phyloP scores from a whole-genome alignment of 1,284 basidiomycete genomes.

The Sanghuangporus weigelae region DNA sequence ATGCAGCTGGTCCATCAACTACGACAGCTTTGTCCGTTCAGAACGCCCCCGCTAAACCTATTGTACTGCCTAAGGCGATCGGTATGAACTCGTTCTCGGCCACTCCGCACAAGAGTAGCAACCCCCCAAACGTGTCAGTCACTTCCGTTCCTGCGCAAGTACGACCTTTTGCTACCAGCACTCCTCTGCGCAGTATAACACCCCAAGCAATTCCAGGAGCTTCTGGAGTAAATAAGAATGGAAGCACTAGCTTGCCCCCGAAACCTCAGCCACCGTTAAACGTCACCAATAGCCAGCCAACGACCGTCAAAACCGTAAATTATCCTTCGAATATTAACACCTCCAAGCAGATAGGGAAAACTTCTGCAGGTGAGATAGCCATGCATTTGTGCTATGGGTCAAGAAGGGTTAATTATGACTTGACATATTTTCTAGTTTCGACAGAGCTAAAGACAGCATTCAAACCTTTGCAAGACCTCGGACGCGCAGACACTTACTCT shows the following conservation, averaged over 20 bases:
- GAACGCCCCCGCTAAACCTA: background rate
- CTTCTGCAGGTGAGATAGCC: background rate
- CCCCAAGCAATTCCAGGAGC: background rate
- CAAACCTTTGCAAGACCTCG: constrained; percentile 8
- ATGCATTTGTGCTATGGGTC: background rate
- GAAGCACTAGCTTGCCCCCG: constrained; percentile 14
- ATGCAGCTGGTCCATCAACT: constrained; percentile 2
- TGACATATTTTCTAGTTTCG: background rate
- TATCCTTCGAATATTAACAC: background rate
- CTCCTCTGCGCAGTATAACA: constrained; percentile 4
- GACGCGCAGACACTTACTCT: constrained; percentile 39
- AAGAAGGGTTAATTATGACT: too few relatives aligned
- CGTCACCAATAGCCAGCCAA: background rate
- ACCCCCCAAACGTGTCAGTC: constrained; percentile 21
- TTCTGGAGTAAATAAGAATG: background rate
- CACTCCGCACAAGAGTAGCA: background rate
- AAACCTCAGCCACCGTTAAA: constrained; percentile 11
- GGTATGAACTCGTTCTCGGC: background rate
- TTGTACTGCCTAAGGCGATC: constrained; percentile 5
- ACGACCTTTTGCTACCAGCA: constrained; percentile 21
- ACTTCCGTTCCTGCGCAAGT: constrained; percentile 24
- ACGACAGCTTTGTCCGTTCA: background rate
- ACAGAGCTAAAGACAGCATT: background rate
- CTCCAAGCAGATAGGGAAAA: background rate
- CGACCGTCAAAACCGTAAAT: background rate